Evolutionary conservation across 2,329 filamentous ascomycete genomes (phyloP), one percentile per base, ranked within the genome.

Genomic region (Didymella arachidicola): DNA sequence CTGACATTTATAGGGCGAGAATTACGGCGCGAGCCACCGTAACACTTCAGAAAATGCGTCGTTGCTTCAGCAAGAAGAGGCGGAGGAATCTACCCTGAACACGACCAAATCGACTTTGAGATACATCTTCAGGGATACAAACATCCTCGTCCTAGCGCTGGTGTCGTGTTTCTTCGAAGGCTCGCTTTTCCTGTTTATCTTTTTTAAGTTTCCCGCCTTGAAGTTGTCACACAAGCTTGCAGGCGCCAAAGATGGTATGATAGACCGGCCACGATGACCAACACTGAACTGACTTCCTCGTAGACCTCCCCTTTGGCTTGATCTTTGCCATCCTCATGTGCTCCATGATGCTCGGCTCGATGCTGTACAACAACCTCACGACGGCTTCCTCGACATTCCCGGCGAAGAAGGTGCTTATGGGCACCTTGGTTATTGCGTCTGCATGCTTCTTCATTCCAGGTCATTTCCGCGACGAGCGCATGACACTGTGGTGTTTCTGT

Each of bases 121-220:
- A 30, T 67, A 66, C 7, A 69, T 73, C 34, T 30, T 73, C 16
- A 65, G 60, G 47, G 80, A 84, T 65, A 80, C 79, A 39, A 79
- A 81, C 2, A 81, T 87, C 50, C 68, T 85, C 18, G 78, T 82
- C 2, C 75, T 88, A 4, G 80, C 78, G 2, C 71, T 87, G 41
- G 79, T 81, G 3, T 83, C 83, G 4, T 85, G 81, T 57, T 81
- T 86, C 68, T 87, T 87, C 65, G 86, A 88, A 72, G 84, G 84
- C 19, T 81, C 83, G 27, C 84, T 87, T 78, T 87, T 87, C 66
- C 78, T 88, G 11, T 87, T 87, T 66, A 83, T 88, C 56, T 87
- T 87, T 72, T 87, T 86, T 76, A 87, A 85, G 82, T 83, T 84
- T 0, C 82, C 84, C 1, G 81, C 84, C 3, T 74, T 88, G n/a